Base-by-base conservation (phyloP, 768 basidiomycete genomes). In the Albatrellus ellisii region DNA sequence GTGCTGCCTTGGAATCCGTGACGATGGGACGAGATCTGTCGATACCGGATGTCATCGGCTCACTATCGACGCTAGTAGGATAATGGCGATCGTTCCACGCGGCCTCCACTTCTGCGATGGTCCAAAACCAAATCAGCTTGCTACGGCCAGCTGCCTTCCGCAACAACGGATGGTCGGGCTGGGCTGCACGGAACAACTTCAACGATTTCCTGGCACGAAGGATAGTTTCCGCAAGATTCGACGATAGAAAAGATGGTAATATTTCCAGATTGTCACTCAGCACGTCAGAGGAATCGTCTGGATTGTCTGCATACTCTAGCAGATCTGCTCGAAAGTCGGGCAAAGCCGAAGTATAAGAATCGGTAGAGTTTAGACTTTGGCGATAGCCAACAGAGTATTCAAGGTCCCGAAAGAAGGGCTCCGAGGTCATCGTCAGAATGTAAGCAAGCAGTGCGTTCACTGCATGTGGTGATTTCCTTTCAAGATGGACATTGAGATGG, bases 151-250 rank as follows among this genome's bases (percentile, higher is more conserved):
- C 15, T 5, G 37, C 24, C 26, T 50, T 50, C 26, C 45, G 59
- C n/a, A 84, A 58, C 9, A 83, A 55, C 0, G 67, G 66, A 52
- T 86, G 81, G 36, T 75, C 69, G 0, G 82, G 77, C 44, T 73
- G 63, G 3, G 85, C 83, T 8, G 67, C 68, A 36, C 66, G 66
- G 0, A 89, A 65, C 3, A 90, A 59, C 22, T 69, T 64, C 8
- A 89, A 58, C 0, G 87, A 88, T 50, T 73, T 78, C 46, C 73
- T 73, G 1, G 84, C 84, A 3, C 72, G 70, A 10, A 74, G 69
- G 3, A 89, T 59, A 6, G 72, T 64, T 34, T 68, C 62, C 6
- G 70, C 59, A 22, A 80, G 56, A 10, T 62, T 62, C 4, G 50
- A 47, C 3, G 73, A 69, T 45, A 89, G 72, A 57, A 90, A 89